Evolutionary conservation across 768 basidiomycete genomes (phyloP), one percentile per base, ranked within the genome.

Genomic region (Gloeopeniophorella convolvens): DNA sequence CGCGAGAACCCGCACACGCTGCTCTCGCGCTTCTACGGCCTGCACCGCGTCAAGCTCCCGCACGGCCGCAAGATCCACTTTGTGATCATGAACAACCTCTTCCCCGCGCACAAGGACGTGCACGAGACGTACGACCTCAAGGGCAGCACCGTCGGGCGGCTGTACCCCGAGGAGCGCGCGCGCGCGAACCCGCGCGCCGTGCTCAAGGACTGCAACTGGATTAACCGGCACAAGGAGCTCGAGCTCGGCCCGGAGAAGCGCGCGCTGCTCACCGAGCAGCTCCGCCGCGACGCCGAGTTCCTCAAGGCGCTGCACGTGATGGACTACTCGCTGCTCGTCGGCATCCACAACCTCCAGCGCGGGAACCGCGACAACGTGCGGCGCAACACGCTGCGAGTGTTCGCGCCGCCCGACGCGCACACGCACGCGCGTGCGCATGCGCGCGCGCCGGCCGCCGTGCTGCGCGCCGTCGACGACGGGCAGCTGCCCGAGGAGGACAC

Each of bases 1-100:
- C 82, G 82, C 65, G 74, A 68, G 35, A 97, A 98, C 67, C 96
- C 96, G 0, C 93, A 98, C 62, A 96, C 94, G 0, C 72, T 98
- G 1, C 70, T 99, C 5, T 92, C 89, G 7, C 76, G 96, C 18
- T 98, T 99, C 67, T 99, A 98, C 64, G 96, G 96, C 8, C 75
- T 99, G 10, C 96, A 99, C 62, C 85, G 96, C 48, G 96, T 99
- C 52, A 99, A 99, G 70, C 78, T 99, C 0, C 96, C 96, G 0
- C 76, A 79, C 30, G 96, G 96, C 0, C 72, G 77, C 37, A 99
- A 99, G 71, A 99, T 99, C 45, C 96, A 99, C 66, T 99, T 99
- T 63, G 92, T 98, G 48, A 96, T 99, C 68, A 97, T 98, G 93
- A 99, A 98, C 73, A 99, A 99, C 66, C 77, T 99, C 24, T 97